These are phyloP conservation scores for Trichoderma breve DNA, from an alignment of 2,329 filamentous ascomycete species.

Conservation along the genomic window DNA sequence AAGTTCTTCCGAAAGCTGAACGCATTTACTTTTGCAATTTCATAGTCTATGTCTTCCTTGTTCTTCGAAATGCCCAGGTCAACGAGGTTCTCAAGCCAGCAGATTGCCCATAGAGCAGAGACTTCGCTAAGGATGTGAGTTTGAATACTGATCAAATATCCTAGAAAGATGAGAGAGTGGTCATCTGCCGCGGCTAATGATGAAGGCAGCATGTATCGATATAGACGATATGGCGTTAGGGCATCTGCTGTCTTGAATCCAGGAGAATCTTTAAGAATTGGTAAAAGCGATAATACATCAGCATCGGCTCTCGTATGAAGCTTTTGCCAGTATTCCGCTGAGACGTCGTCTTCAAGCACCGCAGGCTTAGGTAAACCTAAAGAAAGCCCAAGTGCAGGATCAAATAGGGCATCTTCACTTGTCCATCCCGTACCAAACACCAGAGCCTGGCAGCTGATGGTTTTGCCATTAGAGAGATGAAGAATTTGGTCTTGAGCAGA, in stretches of 20 bases:
- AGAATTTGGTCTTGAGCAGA: neutral
- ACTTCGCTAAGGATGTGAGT: slow-evolving; percentile 5
- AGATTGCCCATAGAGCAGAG: slow-evolving; percentile 1
- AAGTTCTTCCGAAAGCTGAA: neutral
- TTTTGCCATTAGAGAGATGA: neutral
- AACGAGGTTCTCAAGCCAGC: neutral
- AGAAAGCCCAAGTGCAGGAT: neutral
- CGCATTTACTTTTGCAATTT: neutral
- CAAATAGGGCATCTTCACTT: neutral
- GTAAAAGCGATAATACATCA: neutral
- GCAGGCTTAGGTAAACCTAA: neutral
- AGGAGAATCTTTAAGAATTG: neutral
- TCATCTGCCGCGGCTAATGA: neutral
- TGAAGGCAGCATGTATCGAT: slow-evolving; percentile 3
- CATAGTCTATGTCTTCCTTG: slow-evolving; percentile 1
- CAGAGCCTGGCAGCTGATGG: neutral
- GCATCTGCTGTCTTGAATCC: neutral
- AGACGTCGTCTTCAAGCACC: neutral
- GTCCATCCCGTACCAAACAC: slow-evolving; percentile 2
- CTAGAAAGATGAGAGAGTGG: neutral
- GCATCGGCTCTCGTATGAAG: neutral
- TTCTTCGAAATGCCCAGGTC: neutral
- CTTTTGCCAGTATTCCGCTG: neutral
- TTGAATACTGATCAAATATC: neutral
- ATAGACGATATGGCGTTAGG: neutral